Percentiles rank a stretch among this genome's conserved stretches.
These are phyloP conservation scores for Fusarium sarcochroum DNA, from an alignment of 2,329 filamentous ascomycete species.

Conservation along the genomic window DNA sequence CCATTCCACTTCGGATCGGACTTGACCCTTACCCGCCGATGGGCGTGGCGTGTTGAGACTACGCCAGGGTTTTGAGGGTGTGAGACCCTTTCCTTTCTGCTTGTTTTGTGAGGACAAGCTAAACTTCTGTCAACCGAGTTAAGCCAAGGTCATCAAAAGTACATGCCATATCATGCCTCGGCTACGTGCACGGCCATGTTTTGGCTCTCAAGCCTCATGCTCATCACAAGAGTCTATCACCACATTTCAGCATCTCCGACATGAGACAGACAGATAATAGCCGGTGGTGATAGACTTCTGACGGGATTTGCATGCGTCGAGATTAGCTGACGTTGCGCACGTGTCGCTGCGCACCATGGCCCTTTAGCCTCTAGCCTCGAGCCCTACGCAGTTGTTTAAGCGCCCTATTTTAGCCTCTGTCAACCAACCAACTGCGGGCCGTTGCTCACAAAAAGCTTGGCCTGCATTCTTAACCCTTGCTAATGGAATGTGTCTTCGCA, in stretches of 20 bases:
- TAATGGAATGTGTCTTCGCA: constrained; percentile 4
- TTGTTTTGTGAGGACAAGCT: not conserved
- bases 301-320: constrained; percentile 11
- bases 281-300: not conserved
- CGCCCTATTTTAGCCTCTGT: constrained; percentile 13
- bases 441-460: constrained; percentile 32
- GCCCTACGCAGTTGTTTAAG: constrained; percentile 22
- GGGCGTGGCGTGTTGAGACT: constrained; percentile 32
- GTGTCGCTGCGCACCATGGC: constrained; percentile 31
- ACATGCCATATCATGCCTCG: constrained; percentile 8
- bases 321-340: constrained; percentile 41
- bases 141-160: not conserved
- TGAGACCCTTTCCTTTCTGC: constrained; percentile 14
- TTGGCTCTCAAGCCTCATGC: too few species aligned
- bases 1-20: constrained; percentile 44
- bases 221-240: not conserved
- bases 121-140: constrained; percentile 1
- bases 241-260: constrained; percentile 15
- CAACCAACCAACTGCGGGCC: constrained; percentile 29
- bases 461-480: constrained; percentile 26
- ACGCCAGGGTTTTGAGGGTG: constrained; percentile 5
- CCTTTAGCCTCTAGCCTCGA: constrained; percentile 11
- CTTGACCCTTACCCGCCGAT: constrained; percentile 43
- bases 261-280: not conserved
- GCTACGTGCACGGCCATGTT: not conserved